These are phyloP conservation scores for Phytophthora kernoviae DNA, from an alignment of 352 stramenopile species.

Conservation along the genomic window DNA sequence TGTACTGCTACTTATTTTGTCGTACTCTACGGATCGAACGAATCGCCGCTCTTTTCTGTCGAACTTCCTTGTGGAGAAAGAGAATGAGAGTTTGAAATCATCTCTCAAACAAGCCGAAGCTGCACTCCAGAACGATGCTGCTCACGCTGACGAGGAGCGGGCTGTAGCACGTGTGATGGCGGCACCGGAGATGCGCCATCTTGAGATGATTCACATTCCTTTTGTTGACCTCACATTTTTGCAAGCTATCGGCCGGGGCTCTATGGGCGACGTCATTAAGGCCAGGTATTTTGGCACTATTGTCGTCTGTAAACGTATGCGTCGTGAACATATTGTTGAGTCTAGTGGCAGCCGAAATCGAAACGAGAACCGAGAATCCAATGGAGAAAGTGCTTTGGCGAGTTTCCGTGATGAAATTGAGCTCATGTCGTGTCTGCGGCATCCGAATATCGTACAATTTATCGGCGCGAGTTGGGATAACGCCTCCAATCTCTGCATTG, in stretches of 20 bases:
- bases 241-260: conserved; percentile 76
- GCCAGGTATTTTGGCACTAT: conserved; percentile 87
- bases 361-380: conserved; percentile 15
- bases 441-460: conserved; percentile 91
- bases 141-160: conserved; percentile 71
- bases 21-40: conserved; percentile 77
- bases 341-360: conserved; percentile 21
- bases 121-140: conserved; percentile 80
- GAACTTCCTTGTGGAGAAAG: conserved; percentile 83
- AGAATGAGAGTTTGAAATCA: conserved; percentile 85
- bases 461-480: conserved; percentile 91
- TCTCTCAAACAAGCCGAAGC: conserved; percentile 81
- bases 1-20: conserved; percentile 77
- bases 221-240: conserved; percentile 86
- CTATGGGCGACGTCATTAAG: conserved; percentile 90
- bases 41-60: conserved; percentile 85
- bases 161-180: conserved; percentile 73
- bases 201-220: conserved; percentile 83
- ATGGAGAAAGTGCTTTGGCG: conserved; percentile 49
- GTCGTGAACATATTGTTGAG: conserved; percentile 81
- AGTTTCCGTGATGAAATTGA: conserved; percentile 88
- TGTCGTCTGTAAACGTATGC: conserved; percentile 89
- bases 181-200: conserved; percentile 72
- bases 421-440: conserved; percentile 84
- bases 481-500: conserved; percentile 87